Conservation (phyloP, 2,329 filamentous ascomycete species). For the Xylaria sp. region DNA sequence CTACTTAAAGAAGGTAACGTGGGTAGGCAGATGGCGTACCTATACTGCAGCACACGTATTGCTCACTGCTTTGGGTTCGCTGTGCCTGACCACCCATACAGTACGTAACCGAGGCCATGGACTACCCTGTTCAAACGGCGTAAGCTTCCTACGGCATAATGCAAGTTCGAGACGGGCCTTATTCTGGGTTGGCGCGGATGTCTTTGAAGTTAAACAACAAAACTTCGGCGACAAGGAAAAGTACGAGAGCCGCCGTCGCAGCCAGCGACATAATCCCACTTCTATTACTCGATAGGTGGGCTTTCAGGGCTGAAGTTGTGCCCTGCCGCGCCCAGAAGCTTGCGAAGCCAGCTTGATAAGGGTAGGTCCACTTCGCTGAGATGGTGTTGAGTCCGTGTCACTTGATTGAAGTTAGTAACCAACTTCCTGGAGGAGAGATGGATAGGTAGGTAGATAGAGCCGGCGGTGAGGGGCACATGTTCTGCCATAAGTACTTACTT, state of each 20-base stretch:
- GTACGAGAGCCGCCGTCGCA: neutral
- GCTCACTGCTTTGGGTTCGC: conserved; percentile 5
- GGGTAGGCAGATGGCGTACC: neutral
- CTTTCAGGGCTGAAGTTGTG: conserved; percentile 32
- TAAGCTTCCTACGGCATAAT: neutral
- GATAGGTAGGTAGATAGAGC: neutral
- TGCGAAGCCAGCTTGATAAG: conserved; percentile 9
- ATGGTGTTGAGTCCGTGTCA: conserved; percentile 26
- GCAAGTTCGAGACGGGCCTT: conserved; percentile 15
- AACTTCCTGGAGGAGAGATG: neutral
- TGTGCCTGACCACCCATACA: neutral
- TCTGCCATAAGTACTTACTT: neutral
- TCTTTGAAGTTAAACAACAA: conserved; percentile 5
- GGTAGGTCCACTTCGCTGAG: conserved; percentile 15
- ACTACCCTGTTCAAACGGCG: conserved; percentile 8
- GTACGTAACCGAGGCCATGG: neutral
- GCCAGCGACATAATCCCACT: neutral
- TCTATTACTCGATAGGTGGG: neutral
- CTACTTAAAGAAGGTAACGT: neutral
- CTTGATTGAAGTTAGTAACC: conserved; percentile 11
- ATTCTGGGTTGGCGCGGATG: neutral
- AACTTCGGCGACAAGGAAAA: neutral
- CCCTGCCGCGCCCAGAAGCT: conserved; percentile 13
- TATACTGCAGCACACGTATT: neutral
- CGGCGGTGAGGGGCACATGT: conserved; percentile 18